Evolutionary conservation across 2,329 filamentous ascomycete genomes (phyloP), one percentile per base, ranked within the genome.

Genomic region (Blastomyces parvus): DNA sequence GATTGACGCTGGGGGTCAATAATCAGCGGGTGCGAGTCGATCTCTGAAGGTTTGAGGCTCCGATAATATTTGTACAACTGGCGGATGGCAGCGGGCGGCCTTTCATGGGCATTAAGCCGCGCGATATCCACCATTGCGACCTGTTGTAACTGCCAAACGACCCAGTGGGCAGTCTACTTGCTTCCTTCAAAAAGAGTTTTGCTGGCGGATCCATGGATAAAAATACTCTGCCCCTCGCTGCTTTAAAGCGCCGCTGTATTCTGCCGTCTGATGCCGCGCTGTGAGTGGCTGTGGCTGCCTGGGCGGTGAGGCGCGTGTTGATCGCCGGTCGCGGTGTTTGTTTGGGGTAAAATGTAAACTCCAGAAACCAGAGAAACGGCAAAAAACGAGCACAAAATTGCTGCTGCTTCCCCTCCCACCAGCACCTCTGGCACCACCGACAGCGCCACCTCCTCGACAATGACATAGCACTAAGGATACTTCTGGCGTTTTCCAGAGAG

Each of bases 1-100:
- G 75, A 75, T 72, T 76, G 74, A 65, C 71, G 73, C 70, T 70
- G 72, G 38, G 83, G 69, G 64, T 89, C 83, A 61, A 85, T 80
- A 66, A 89, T 82, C 19, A 82, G 79, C 25, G 81, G 76, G 67
- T 86, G 82, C 11, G 77, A 68, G 7, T 80, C 69, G n/a, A 89
- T 74, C 1, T 80, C 78, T 8, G 76, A 69, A 2, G 81, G 74
- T 0, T 86, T 82, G 46, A 84, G 80, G 66, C 83, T 87, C 30
- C 88, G 85, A 69, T 88, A 90, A 52, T 78, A 78, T 74, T 96
- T 96, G 84, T 91, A 97, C 62, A 86, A 78, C 56, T 82, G 78
- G 65, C 87, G 86, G 67, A 97, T 80, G 59, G 80, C 75, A 14
- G 86, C 84, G 2, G 91, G 89, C 1, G 91, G 90, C 69, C 87